Conservation (phyloP, 1,284 basidiomycete genomes). For the Agroathelia rolfsii region DNA sequence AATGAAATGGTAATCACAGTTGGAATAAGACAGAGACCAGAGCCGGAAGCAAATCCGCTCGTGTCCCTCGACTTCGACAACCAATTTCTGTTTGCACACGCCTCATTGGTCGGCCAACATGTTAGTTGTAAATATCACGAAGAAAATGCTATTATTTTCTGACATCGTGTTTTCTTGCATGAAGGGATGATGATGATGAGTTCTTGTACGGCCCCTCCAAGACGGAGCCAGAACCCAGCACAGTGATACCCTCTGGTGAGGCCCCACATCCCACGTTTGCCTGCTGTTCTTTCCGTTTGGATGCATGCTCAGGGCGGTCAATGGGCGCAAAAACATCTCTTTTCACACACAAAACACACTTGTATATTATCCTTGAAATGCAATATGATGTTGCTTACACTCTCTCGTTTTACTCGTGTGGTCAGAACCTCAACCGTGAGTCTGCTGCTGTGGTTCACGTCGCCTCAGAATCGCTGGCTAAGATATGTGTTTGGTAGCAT, state of each 20-base stretch:
- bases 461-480: constrained; percentile 26
- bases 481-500: constrained; percentile 26
- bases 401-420: constrained; percentile 28
- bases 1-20: no score
- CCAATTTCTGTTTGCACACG: no score
- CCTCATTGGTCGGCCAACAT: no score
- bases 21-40: no score
- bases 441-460: constrained; percentile 46
- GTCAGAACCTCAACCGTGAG: constrained; percentile 78
- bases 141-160: no score
- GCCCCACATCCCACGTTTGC: constrained; percentile 17
- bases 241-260: constrained; percentile 35
- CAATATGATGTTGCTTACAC: constrained; percentile 30
- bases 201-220: constrained; percentile 59
- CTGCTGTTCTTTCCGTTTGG: no score
- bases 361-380: constrained; percentile 27
- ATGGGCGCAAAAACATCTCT: constrained; percentile 13
- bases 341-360: constrained; percentile 14
- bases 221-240: constrained; percentile 23
- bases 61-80: no score
- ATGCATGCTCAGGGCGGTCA: no score
- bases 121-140: no score
- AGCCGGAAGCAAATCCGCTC: no score
- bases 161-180: no score
- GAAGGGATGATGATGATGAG: constrained; percentile 68